Conservation (phyloP, 164 flowering plant species). For the Hamamelis virginiana region DNA sequence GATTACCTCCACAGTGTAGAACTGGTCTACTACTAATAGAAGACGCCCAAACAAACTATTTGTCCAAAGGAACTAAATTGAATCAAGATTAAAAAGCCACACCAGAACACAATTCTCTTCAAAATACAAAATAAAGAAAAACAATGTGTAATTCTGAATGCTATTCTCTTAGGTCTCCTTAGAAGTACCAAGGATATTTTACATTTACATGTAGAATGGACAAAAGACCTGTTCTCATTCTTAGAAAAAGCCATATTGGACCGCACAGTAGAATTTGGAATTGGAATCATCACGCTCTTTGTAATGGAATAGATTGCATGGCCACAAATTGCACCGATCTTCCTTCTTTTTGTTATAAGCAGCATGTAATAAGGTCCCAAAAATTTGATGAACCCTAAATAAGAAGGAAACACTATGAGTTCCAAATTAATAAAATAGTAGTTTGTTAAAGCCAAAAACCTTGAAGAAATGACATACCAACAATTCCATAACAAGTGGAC, state of each 20-base stretch:
- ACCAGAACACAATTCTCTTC: constrained; percentile 20
- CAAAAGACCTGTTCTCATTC: constrained; percentile 98
- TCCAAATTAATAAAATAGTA: background rate
- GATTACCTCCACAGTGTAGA: constrained; percentile 30
- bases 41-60: constrained; percentile 20
- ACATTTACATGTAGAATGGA: constrained; percentile 76
- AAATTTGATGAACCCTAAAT: constrained; percentile 82
- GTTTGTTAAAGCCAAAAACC: background rate
- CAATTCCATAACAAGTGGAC: constrained; percentile 82
- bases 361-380: constrained; percentile 97
- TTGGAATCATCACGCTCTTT: constrained; percentile 81
- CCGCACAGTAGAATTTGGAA: constrained; percentile 65
- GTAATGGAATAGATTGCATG: constrained; percentile 75
- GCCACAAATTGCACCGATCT: constrained; percentile 84
- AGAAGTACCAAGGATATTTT: constrained; percentile 41
- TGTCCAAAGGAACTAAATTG: constrained; percentile 15
- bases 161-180: constrained; percentile 35
- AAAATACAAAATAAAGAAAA: constrained; percentile 27
- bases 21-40: constrained; percentile 24
- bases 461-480: constrained; percentile 54
- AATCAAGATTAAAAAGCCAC: constrained; percentile 11
- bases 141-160: constrained; percentile 22
- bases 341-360: constrained; percentile 88
- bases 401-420: constrained; percentile 15
- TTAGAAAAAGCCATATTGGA: constrained; percentile 73